Evolutionary conservation across 805 yeast species (phyloP).

Genomic region (Tetrapisispora nanseiensis): DNA sequence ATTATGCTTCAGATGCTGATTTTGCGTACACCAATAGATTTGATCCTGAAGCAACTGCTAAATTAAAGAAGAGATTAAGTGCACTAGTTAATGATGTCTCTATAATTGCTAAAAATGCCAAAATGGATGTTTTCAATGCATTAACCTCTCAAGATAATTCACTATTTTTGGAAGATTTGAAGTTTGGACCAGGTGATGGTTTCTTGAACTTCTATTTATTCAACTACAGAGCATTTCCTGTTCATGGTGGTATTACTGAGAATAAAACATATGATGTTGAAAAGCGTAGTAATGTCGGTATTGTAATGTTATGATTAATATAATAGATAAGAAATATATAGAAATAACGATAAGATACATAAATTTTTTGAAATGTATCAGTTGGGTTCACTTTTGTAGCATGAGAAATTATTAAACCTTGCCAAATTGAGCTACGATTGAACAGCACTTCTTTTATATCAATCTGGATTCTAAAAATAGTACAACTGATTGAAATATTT

Average conservation of each 20-base stretch:
- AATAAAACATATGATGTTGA: conserved; percentile 43
- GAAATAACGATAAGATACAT: no score
- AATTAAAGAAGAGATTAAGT: conserved; percentile 49
- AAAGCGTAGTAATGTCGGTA: conserved; percentile 76
- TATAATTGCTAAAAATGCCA: conserved; percentile 52
- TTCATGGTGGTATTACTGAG: conserved; percentile 67
- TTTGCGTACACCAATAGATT: conserved; percentile 32
- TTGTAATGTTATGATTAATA: conserved; percentile 55
- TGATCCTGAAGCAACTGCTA: conserved; percentile 32
- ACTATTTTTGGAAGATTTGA: conserved; percentile 67
- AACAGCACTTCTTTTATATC: no score
- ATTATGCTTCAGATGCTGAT: conserved; percentile 72
- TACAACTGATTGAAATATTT: no score
- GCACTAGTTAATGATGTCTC: conserved; percentile 64
- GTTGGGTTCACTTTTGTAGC: no score
- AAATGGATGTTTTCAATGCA: conserved; percentile 90
- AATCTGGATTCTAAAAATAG: no score
- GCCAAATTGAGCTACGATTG: no score
- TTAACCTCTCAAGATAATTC: conserved; percentile 85
- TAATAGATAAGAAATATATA: not conserved
- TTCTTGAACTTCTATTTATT: conserved; percentile 81
- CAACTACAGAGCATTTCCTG: conserved; percentile 76
- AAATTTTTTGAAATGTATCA: no score
- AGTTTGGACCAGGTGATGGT: conserved; percentile 93
- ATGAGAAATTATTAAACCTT: no score